Conservation (phyloP, 2,329 filamentous ascomycete species). For the Blumeriella jaapii region DNA sequence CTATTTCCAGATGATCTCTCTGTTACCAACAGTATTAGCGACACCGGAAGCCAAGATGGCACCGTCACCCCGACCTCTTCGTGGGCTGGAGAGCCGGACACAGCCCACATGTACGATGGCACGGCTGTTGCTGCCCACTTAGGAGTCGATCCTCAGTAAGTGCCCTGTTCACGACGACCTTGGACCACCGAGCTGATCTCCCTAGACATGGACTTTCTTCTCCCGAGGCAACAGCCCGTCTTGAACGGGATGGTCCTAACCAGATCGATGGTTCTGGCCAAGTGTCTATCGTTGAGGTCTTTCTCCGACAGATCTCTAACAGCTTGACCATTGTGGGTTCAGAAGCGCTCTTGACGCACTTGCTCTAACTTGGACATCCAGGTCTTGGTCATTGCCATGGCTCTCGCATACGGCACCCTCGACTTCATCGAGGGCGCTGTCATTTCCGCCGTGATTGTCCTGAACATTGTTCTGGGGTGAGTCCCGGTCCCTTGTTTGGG, state of each 20-base stretch:
- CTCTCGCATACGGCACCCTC: constrained; percentile 51
- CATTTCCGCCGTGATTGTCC: constrained; percentile 50
- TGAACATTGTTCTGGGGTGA: constrained; percentile 50
- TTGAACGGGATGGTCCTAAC: constrained; percentile 57
- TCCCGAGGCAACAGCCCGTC: constrained; percentile 52
- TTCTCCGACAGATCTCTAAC: constrained; percentile 67
- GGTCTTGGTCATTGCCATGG: constrained; percentile 68
- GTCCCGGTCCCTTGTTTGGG: not conserved
- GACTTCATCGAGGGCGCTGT: constrained; percentile 54
- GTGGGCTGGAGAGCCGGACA: constrained; percentile 23
- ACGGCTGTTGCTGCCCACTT: constrained; percentile 18
- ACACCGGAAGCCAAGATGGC: constrained; percentile 8
- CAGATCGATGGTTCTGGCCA: constrained; percentile 60
- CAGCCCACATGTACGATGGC: constrained; percentile 24
- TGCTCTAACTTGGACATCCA: constrained; percentile 25
- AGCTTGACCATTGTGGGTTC: constrained; percentile 52
- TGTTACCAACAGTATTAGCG: constrained; percentile 2
- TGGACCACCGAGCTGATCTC: constrained; percentile 1
- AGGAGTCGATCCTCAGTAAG: constrained; percentile 14
- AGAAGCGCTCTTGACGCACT: constrained; percentile 1
- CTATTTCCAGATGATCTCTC: constrained; percentile 1
- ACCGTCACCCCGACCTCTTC: not conserved
- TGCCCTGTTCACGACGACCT: not conserved
- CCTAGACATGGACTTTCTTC: constrained; percentile 48
- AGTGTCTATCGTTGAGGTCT: constrained; percentile 62